Conservation (phyloP, 202 grass and related monocot genomes). For the Hordeum pubiflorum region DNA sequence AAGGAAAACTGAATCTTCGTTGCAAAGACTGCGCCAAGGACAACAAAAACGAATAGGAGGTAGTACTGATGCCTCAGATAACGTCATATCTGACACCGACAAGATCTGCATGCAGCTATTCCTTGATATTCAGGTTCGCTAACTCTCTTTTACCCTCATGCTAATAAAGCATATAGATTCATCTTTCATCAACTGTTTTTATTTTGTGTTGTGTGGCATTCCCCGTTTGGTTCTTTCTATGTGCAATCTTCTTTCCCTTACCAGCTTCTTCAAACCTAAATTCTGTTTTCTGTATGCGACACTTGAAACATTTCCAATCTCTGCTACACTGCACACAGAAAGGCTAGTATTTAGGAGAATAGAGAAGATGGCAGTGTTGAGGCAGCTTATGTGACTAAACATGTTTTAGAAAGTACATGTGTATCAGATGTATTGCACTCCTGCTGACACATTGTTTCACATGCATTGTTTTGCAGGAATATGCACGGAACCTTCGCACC, state of each 20-base stretch:
- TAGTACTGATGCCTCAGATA: slow-evolving; percentile 76
- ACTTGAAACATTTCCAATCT: neutral
- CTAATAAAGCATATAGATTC: neutral
- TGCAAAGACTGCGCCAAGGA: slow-evolving; percentile 87
- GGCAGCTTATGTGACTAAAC: neutral
- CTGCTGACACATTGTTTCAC: slow-evolving; percentile 2
- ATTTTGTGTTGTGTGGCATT: no score
- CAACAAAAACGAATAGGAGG: slow-evolving; percentile 83
- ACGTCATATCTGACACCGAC: slow-evolving; percentile 84
- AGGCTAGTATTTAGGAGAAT: neutral
- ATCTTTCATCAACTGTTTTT: neutral
- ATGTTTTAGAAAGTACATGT: neutral
- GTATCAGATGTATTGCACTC: neutral
- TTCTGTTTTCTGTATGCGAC: neutral
- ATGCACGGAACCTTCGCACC: slow-evolving; percentile 64
- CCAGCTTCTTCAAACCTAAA: neutral
- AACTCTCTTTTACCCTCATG: neutral
- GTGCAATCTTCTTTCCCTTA: neutral
- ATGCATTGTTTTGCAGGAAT: slow-evolving; percentile 56
- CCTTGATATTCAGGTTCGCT: slow-evolving; percentile 90
- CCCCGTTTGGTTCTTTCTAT: neutral
- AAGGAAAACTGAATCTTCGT: slow-evolving; percentile 85
- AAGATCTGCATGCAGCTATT: slow-evolving; percentile 99
- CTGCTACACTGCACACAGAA: neutral
- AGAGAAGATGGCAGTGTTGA: neutral